Evolutionary conservation across 1,139 yeast species (phyloP), one percentile per base, ranked within the genome.

Genomic region (Geotrichum candidum): DNA sequence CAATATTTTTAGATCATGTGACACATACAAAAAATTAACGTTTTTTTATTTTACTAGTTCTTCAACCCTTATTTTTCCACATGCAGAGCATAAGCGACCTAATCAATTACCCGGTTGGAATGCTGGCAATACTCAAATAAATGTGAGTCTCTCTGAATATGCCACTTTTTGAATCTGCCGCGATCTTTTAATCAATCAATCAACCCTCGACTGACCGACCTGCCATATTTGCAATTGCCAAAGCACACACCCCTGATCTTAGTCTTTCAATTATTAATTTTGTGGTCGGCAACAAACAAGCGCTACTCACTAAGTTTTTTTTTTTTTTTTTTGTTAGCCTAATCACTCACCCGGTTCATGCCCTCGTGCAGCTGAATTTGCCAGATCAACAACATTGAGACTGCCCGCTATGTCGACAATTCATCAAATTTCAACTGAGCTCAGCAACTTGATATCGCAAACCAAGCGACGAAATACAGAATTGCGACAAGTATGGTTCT

Each of bases 381-480:
- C 23, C 45, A 35, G 45, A 6, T 35, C 45, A 35, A 35, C 45
- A 35, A 35, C 27, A 51, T 51, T 51, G 54, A 51, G 54, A 51
- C 45, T 3, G 15, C 45, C 45, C 45, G 51, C 11, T 22, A 63
- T 63, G 65, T 60, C 65, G 27, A 63, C 65, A 15, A 51, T 63
- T 58, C 66, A 70, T 53, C 68, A 67, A 58, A 64, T 71, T 58
- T 63, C 66, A 13, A 63, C 81, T 0, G 97, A 90, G 68, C 76
- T 91, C 64, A 74, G 80, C 23, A 78, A 77, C 53, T 77, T 92
- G 64, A 77, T 85, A 10, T 74, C 86, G 1, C 97, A 91, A 68
- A 81, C 94, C 10, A 87, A 84, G 72, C 79, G 96, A 61, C 79
- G 90, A 66, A 83, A 84, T 69, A 71, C 84, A 0, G 94, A 88